These are phyloP conservation scores for Gynostemma pentaphyllum DNA, from an alignment of 306 rosid species.

Conservation along the genomic window DNA sequence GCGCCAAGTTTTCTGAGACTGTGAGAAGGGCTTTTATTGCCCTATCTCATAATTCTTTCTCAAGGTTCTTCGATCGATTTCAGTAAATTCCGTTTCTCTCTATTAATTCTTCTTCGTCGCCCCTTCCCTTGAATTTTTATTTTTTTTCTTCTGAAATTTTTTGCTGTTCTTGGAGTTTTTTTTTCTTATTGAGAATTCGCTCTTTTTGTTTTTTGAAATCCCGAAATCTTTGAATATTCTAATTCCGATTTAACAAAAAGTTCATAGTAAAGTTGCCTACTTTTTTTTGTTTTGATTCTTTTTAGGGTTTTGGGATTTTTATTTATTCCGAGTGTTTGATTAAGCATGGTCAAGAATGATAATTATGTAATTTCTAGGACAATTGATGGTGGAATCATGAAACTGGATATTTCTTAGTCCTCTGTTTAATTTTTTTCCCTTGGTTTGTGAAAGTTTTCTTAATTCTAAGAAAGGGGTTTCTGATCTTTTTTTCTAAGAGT, in stretches of 20 bases:
- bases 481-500: neutral
- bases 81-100: neutral
- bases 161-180: neutral
- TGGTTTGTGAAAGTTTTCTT: neutral
- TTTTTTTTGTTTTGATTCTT: neutral
- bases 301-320: neutral
- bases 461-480: neutral
- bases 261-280: neutral
- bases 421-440: neutral
- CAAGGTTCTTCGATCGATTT: neutral
- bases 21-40: constrained; percentile 5
- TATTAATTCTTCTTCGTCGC: neutral
- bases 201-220: too few species aligned
- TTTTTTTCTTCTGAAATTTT: too few species aligned
- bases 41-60: neutral
- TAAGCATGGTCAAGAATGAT: too few species aligned
- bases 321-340: neutral
- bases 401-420: neutral
- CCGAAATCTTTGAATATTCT: too few species aligned
- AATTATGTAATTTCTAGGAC: too few species aligned
- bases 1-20: constrained; percentile 8
- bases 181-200: neutral
- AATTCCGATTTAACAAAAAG: neutral
- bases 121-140: too few species aligned
- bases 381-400: neutral